Conservation (phyloP, 2,329 filamentous ascomycete genomes). For the Sclerotinia minor region DNA sequence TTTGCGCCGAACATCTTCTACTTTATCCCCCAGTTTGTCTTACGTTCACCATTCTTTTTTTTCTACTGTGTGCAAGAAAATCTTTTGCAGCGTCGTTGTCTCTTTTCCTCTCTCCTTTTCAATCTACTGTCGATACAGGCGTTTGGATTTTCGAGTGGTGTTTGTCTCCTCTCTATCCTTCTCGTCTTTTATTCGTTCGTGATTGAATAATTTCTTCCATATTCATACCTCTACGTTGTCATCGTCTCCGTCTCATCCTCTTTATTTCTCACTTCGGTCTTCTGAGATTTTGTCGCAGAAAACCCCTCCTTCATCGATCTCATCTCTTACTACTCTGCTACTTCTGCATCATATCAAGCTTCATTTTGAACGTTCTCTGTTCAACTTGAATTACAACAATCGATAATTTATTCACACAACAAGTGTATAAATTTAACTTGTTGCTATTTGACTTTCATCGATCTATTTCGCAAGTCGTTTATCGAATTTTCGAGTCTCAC, state of each 20-base stretch:
- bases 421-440: slow-evolving; percentile 34
- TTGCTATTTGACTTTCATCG: slow-evolving; percentile 37
- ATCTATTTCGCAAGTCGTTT: slow-evolving; percentile 36
- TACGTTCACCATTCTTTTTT: slow-evolving; percentile 17
- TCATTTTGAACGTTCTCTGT: slow-evolving; percentile 33
- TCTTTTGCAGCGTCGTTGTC: slow-evolving; percentile 17
- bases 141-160: slow-evolving; percentile 40
- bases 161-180: slow-evolving; percentile 39
- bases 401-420: slow-evolving; percentile 28
- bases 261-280: slow-evolving; percentile 32
- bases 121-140: slow-evolving; percentile 24
- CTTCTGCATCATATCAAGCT: slow-evolving; percentile 36
- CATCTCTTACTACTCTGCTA: slow-evolving; percentile 31
- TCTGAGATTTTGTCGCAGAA: slow-evolving; percentile 32
- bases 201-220: slow-evolving; percentile 34
- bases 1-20: slow-evolving; percentile 15
- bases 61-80: slow-evolving; percentile 14
- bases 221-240: slow-evolving; percentile 32
- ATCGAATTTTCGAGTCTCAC: slow-evolving; percentile 37
- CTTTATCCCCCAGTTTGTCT: slow-evolving; percentile 15
- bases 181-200: slow-evolving; percentile 35
- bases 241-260: slow-evolving; percentile 37
- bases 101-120: slow-evolving; percentile 21
- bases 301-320: slow-evolving; percentile 30
- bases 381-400: slow-evolving; percentile 11